Evolutionary conservation across 2,329 filamentous ascomycete species (phyloP), one percentile per base, ranked within the genome.

Genomic region (Ceratocystis cacaofunesta): DNA sequence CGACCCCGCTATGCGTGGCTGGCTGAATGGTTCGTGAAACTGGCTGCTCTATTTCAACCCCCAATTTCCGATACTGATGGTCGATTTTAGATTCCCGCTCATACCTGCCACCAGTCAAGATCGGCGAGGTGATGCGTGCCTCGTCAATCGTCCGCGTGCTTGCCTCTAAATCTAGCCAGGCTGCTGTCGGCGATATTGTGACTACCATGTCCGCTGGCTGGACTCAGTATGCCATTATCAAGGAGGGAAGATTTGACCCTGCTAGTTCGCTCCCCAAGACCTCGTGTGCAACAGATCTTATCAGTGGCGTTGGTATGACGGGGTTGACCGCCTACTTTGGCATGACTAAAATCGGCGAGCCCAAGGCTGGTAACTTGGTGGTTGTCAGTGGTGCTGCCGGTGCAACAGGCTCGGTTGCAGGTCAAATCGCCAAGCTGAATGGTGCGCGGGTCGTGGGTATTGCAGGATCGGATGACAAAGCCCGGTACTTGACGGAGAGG

Each of bases 301-400:
- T 87, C 64, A 83, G 84, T 3, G 80, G 82, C 28, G 76, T 83
- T 44, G 88, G 88, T 12, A 76, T 84, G 73, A 89, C 87, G 0
- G 86, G 86, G 1, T 70, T 91, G 68, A 92, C 89, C 0, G 88
- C 88, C 1, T 92, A 89, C 75, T 88, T 89, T 69, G 88, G 89
- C 22, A 82, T 92, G 72, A 74, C 82, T 36, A 81, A 87, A 65
- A 82, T 92, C 58, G 88, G 83, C 2, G 76, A 86, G 65, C 82
- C 87, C 50, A 84, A 86, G 73, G 74, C 80, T 1, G 87, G 87
- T 3, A 87, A 92, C 69, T 85, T 87, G 3, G 88, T 92, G 1
- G 87, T 92, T 6, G 86, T 92, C 0, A 88, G 84, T 7, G 88
- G 87, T 5, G 89, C 89, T 1, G 89, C 89, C 0, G 89, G 89